Percentiles rank a stretch among this genome's conserved stretches.
These are phyloP conservation scores for Rhizoclosmatium sp. DNA, from an alignment of 192 early-diverging fungal species.

Conservation along the genomic window DNA sequence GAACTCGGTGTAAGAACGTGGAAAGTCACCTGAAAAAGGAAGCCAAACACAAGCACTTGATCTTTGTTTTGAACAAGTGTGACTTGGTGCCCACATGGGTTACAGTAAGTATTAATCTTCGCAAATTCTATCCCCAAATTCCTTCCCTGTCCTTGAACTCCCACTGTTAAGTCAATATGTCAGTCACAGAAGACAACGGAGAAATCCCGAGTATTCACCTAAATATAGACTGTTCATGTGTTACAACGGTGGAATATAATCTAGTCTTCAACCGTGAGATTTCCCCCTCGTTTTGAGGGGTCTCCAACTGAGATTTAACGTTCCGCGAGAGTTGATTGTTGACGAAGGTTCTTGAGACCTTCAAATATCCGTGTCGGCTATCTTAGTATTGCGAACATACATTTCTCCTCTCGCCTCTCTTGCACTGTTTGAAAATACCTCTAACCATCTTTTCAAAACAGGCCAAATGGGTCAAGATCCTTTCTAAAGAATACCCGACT, in stretches of 20 bases:
- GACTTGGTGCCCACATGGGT: conserved; percentile 99
- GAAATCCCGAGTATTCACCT: conserved; percentile 13
- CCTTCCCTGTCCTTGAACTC: background rate
- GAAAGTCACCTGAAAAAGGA: conserved; percentile 93
- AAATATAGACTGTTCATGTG: conserved; percentile 40
- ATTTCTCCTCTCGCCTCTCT: conserved; percentile 31
- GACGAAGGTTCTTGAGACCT: conserved; percentile 18
- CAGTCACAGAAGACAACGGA: conserved; percentile 30
- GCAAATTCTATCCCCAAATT: background rate
- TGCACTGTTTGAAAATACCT: background rate
- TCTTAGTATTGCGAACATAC: conserved; percentile 57
- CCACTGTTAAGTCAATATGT: conserved; percentile 66
- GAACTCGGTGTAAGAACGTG: conserved; percentile 92
- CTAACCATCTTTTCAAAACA: conserved; percentile 36
- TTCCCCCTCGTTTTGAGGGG: conserved; percentile 60
- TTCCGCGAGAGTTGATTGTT: conserved; percentile 52
- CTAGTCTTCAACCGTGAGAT: conserved; percentile 40
- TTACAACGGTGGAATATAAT: conserved; percentile 67
- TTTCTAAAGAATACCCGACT: conserved; percentile 93
- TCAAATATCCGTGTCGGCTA: conserved; percentile 27
- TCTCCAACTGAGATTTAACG: conserved; percentile 32
- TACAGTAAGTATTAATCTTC: conserved; percentile 66
- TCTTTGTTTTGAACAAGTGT: conserved; percentile 98
- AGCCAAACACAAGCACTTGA: conserved; percentile 93
- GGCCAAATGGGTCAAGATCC: conserved; percentile 92